Percentiles rank a stretch among this genome's conserved stretches.
Conservation (phyloP, 1,284 basidiomycete species). For the Malassezia psittaci region DNA sequence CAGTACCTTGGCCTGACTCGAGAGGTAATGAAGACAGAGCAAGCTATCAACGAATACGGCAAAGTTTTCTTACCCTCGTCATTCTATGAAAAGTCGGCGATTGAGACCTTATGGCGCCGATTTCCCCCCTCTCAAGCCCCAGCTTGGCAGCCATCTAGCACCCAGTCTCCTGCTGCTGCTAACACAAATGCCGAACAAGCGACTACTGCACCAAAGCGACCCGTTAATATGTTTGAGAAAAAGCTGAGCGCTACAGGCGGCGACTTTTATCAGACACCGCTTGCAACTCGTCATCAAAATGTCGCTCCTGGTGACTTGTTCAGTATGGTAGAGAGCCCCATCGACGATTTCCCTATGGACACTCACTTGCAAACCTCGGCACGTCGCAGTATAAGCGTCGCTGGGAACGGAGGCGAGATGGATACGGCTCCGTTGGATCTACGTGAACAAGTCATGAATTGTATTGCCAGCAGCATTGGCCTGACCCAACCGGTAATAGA, state of each 20-base stretch:
- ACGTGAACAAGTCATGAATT: slow-evolving; percentile 86
- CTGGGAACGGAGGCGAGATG: background rate
- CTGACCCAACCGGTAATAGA: slow-evolving; percentile 68
- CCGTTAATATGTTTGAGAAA: background rate
- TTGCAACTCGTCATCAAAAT: slow-evolving; percentile 30
- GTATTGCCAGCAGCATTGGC: slow-evolving; percentile 93
- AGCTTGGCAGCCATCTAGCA: background rate
- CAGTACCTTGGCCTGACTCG: slow-evolving; percentile 88
- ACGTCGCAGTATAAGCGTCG: background rate
- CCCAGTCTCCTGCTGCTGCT: background rate
- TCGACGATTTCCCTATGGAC: slow-evolving; percentile 4
- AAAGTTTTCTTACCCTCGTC: slow-evolving; percentile 80
- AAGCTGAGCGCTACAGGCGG: too few relatives aligned
- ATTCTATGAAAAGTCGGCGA: slow-evolving; percentile 89
- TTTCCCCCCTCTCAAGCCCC: slow-evolving; percentile 50
- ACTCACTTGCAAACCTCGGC: background rate
- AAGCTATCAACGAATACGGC: slow-evolving; percentile 89
- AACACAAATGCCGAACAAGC: background rate
- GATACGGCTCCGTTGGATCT: slow-evolving; percentile 54
- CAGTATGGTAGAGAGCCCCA: slow-evolving; percentile 48
- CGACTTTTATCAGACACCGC: background rate
- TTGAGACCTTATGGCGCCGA: slow-evolving; percentile 74
- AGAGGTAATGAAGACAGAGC: slow-evolving; percentile 90
- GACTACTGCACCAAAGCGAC: background rate
- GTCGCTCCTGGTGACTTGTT: slow-evolving; percentile 52